These are phyloP conservation scores for Pythium guiyangense DNA, from an alignment of 352 stramenopile genomes.

Conservation along the genomic window DNA sequence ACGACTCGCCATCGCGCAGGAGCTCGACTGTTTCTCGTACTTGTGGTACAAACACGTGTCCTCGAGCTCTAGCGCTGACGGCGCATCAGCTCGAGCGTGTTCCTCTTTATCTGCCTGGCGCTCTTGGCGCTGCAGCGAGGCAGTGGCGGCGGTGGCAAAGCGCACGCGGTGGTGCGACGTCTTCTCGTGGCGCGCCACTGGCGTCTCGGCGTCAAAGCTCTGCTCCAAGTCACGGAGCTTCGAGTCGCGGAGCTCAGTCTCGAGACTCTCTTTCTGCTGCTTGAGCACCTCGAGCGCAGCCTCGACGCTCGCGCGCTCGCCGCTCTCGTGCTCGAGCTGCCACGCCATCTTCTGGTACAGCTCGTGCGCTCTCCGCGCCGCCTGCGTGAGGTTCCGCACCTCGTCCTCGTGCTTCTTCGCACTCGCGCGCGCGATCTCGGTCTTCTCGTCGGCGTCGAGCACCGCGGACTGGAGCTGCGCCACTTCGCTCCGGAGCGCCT, in stretches of 20 bases:
- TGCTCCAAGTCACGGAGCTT: constrained; percentile 40
- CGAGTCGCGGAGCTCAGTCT: constrained; percentile 32
- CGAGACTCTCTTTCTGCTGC: constrained; percentile 30
- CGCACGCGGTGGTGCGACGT: constrained; percentile 2
- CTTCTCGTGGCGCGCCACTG: not conserved
- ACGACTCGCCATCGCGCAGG: too few species aligned
- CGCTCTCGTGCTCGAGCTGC: constrained; percentile 52
- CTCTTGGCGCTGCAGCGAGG: not conserved
- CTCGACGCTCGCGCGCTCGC: constrained; percentile 39
- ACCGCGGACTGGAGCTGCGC: constrained; percentile 26
- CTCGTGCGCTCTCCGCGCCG: constrained; percentile 52
- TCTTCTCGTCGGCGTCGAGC: constrained; percentile 48
- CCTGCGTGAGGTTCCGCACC: constrained; percentile 46
- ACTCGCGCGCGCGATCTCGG: constrained; percentile 29
- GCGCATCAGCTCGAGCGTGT: not conserved
- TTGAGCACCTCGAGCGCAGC: constrained; percentile 32
- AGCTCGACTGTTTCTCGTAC: constrained; percentile 1
- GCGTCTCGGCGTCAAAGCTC: constrained; percentile 23
- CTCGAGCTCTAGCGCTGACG: not conserved
- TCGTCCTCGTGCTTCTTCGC: constrained; percentile 49
- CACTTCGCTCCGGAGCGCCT: constrained; percentile 25
- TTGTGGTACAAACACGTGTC: constrained; percentile 14
- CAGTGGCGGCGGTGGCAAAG: constrained; percentile 2
- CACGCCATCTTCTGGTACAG: constrained; percentile 48
- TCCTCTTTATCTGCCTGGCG: not conserved